These are phyloP conservation scores for Solanum chacoense DNA, from an alignment of 305 asterid species.

Conservation along the genomic window DNA sequence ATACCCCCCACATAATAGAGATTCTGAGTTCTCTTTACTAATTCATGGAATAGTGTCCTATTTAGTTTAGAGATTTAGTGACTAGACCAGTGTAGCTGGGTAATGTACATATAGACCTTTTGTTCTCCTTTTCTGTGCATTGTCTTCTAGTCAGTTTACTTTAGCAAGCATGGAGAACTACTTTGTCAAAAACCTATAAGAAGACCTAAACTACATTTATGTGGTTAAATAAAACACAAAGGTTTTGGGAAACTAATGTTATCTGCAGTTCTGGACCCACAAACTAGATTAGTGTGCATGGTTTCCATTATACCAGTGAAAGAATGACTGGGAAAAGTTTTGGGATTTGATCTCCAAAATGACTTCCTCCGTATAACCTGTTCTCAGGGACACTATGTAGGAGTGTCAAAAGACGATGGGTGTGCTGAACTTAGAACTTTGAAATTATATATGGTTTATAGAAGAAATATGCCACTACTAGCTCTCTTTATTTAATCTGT, in stretches of 20 bases:
- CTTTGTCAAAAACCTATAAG: not conserved
- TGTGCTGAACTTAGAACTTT: not conserved
- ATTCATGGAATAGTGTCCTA: not conserved
- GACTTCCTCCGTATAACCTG: not conserved
- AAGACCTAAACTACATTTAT: not conserved
- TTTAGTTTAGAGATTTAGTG: not conserved
- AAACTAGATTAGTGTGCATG: not conserved
- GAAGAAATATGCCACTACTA: not conserved
- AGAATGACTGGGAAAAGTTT: not conserved
- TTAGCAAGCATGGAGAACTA: not conserved
- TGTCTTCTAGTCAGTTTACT: not conserved
- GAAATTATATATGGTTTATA: not conserved
- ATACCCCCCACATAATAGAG: not conserved
- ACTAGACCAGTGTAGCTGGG: not conserved
- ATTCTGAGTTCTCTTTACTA: not conserved
- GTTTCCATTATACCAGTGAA: not conserved
- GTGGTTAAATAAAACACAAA: not conserved
- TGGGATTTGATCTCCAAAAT: not conserved
- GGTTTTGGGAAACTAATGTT: not conserved
- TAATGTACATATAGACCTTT: not conserved
- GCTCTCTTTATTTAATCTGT: not conserved
- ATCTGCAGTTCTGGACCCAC: not conserved
- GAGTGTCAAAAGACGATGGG: not conserved
- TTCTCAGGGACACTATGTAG: not conserved
- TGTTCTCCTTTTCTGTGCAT: not conserved